Conservation (phyloP, 2,329 filamentous ascomycete genomes). For the Colletotrichum tropicicola region DNA sequence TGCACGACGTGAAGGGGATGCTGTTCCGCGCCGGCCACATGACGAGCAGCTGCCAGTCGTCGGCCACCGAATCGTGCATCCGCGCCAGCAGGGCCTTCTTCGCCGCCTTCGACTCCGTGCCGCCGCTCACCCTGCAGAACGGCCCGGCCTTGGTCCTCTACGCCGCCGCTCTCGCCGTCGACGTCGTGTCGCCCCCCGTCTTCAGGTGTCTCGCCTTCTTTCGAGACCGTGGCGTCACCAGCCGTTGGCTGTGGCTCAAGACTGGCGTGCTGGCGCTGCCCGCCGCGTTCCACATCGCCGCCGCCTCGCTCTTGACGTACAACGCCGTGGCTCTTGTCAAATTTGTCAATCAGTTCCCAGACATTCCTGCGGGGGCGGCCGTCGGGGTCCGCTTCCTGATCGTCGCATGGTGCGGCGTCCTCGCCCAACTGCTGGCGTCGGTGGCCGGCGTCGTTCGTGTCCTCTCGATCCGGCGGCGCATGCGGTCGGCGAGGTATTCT, state of each 20-base stretch:
- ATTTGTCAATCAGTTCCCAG: background rate
- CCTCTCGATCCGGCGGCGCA: background rate
- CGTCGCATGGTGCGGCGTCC: constrained; percentile 5
- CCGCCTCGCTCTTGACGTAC: background rate
- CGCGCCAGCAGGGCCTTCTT: background rate
- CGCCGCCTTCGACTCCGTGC: background rate
- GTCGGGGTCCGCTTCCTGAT: background rate
- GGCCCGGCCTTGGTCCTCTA: background rate
- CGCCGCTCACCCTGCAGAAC: background rate
- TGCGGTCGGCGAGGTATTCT: background rate
- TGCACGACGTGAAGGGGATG: constrained; percentile 5
- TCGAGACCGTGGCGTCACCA: background rate
- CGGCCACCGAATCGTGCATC: constrained; percentile 18
- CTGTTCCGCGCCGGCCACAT: background rate
- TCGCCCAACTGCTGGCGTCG: background rate
- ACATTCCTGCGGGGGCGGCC: background rate
- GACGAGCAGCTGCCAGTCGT: background rate
- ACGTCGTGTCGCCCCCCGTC: background rate
- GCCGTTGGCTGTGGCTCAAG: background rate
- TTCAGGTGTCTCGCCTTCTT: constrained; percentile 2
- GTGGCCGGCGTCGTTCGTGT: background rate
- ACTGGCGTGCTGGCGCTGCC: background rate
- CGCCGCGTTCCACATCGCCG: background rate
- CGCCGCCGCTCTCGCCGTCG: background rate
- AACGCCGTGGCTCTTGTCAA: background rate